A percentile compares a stretch with the other conserved stretches of the same genome.
Evolutionary conservation across 768 basidiomycete genomes (phyloP).

Genomic region (Tricholoma furcatifolium): DNA sequence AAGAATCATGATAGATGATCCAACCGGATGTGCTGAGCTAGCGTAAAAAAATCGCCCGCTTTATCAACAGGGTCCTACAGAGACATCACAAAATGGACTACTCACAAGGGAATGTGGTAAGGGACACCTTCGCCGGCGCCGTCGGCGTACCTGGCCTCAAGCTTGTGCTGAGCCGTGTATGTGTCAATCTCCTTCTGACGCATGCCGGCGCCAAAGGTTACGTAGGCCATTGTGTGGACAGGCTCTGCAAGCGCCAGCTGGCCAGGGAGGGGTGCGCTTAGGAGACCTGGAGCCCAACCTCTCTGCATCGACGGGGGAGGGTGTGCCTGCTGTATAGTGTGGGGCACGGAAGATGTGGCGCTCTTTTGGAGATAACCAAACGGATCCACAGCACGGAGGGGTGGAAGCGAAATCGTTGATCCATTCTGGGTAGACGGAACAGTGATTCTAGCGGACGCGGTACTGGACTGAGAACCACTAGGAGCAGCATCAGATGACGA

Average conservation of each 20-base stretch:
- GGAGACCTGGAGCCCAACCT: slow-evolving; percentile 30
- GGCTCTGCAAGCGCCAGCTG: slow-evolving; percentile 51
- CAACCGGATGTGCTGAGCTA: slow-evolving; percentile 78
- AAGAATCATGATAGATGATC: slow-evolving; percentile 77
- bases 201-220: slow-evolving; percentile 86
- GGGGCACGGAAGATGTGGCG: slow-evolving; percentile 27
- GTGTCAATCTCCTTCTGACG: slow-evolving; percentile 82
- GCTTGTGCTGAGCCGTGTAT: slow-evolving; percentile 65
- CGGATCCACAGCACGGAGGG: slow-evolving; percentile 41
- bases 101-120: slow-evolving; percentile 80
- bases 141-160: slow-evolving; percentile 55
- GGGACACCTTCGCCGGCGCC: slow-evolving; percentile 59
- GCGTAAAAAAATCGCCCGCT: neutral
- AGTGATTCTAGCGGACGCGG: slow-evolving; percentile 27
- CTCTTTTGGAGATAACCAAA: slow-evolving; percentile 58
- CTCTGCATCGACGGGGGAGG: slow-evolving; percentile 35
- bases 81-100: slow-evolving; percentile 10
- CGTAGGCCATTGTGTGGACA: slow-evolving; percentile 69
- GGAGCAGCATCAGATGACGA: slow-evolving; percentile 16
- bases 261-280: slow-evolving; percentile 24
- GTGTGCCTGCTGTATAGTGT: slow-evolving; percentile 22
- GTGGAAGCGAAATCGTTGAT: slow-evolving; percentile 7
- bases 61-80: slow-evolving; percentile 5
- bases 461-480: no score
- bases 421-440: slow-evolving; percentile 24